These are phyloP conservation scores for Mucor saturninus DNA, from an alignment of 371 early-diverging fungal species.

Conservation along the genomic window DNA sequence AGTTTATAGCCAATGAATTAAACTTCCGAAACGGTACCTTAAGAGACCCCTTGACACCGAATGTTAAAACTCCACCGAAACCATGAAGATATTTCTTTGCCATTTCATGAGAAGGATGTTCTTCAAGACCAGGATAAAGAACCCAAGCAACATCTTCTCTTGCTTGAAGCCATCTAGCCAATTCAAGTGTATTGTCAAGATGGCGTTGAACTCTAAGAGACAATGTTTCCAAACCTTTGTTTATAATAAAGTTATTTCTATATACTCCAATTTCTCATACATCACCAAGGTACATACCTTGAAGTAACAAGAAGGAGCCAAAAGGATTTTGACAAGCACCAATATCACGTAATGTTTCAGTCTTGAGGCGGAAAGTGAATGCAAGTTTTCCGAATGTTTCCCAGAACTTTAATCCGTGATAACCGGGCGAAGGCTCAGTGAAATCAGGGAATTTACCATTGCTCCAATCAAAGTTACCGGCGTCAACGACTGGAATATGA, in stretches of 20 bases:
- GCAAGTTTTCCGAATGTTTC: slow-evolving; percentile 78
- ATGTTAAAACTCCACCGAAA: slow-evolving; percentile 86
- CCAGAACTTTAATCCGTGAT: slow-evolving; percentile 88
- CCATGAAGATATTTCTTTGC: slow-evolving; percentile 83
- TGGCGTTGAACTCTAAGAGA: slow-evolving; percentile 90
- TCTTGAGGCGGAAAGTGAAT: slow-evolving; percentile 76
- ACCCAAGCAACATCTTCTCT: slow-evolving; percentile 75
- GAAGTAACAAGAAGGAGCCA: slow-evolving; percentile 81
- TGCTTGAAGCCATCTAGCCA: slow-evolving; percentile 79
- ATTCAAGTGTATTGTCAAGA: slow-evolving; percentile 73
- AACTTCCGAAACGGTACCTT: slow-evolving; percentile 27
- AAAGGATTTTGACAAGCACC: slow-evolving; percentile 85
- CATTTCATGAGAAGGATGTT: slow-evolving; percentile 71
- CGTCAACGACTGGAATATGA: slow-evolving; percentile 60
- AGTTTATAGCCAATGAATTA: background rate
- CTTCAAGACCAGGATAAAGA: slow-evolving; percentile 82
- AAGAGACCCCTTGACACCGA: slow-evolving; percentile 75
- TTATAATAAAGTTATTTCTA: no score
- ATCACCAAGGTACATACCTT: slow-evolving; percentile 48
- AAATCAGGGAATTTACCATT: slow-evolving; percentile 88
- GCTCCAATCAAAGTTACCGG: slow-evolving; percentile 86
- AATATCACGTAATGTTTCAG: slow-evolving; percentile 83
- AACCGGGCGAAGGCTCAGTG: slow-evolving; percentile 82
- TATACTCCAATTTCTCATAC: no score
- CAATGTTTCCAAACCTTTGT: slow-evolving; percentile 77